Evolutionary conservation across 768 basidiomycete species (phyloP), one percentile per base, ranked within the genome.

Genomic region (Ephemerocybe angulata): DNA sequence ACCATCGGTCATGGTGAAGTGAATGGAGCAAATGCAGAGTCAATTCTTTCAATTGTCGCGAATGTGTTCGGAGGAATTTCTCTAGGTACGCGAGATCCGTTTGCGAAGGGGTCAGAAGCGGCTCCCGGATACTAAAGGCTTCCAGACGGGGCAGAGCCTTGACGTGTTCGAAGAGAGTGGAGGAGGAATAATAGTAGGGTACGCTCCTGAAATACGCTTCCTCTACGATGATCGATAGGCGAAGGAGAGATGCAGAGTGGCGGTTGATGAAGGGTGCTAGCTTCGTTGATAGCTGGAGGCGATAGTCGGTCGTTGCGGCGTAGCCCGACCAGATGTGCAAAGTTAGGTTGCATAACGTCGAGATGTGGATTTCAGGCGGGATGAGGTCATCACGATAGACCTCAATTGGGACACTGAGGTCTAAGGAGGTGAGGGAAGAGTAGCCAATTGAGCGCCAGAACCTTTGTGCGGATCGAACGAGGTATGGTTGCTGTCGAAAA

Each of bases 241-340:
- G 24, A 3, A 10, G 31, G 21, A 54, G 35, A 4, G 44, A 47
- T 11, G 12, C 12, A 7, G 30, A 17, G 27, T 54, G 53, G 10
- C 43, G 43, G 33, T 54, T 54, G 21, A 54, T 27, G 43, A 54
- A 31, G 3, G 53, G 44, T n/a, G 53, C 53, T 22, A 47, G 8
- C 29, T 22, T 25, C 6, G 31, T 17, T 12, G 43, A 24, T 22
- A 54, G 43, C 6, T 21, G 7, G 22, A 33, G 13, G 17, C 27
- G 15, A 33, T 54, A 54, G 22, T 54, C 44, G 15, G 51, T 52
- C 15, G 53, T 54, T 19, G 38, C 15, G 3, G 22, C n/a, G 29
- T 35, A 54, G 1, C 53, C 53, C 10, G 53, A 27, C 53, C 53
- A 54, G 22, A 54, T 17, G 27, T 27, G 30, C 22, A 54, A 21